Evolutionary conservation across 2,329 filamentous ascomycete genomes (phyloP), one percentile per base, ranked within the genome.

Genomic region (Nemania bipapillata): DNA sequence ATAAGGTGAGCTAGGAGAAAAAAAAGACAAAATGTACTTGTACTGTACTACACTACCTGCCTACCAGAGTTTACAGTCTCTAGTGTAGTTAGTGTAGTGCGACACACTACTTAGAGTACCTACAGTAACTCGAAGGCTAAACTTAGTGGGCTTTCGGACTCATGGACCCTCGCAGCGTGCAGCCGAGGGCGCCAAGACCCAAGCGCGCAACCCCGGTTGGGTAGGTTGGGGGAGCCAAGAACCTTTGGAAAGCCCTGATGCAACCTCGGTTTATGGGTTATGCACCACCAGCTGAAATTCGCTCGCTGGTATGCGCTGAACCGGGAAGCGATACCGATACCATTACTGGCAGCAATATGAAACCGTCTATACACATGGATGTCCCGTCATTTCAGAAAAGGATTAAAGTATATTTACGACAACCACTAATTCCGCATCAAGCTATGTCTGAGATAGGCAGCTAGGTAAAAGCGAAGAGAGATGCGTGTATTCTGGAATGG

Each of bases 171-270:
- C 40, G 20, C 35, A 45, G 17, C 59, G 6, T 55, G 49, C 32
- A 64, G 32, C 65, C 54, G 60, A 59, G 54, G 54, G n/a, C 45
- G 58, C 53, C 54, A 63, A 62, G 50, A 24, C 45, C 45, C 11
- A 24, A 49, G 24, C 3, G 24, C 32, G 3, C 47, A 9, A 15
- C 58, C 58, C 58, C 58, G 45, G 47, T 50, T 35, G 30, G 30
- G 30, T 4, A 32, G 30, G 4, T 9, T 32, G 30, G 9, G 35
- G 28, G 9, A 24, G 42, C 63, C 57, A 65, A 59, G 56, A 35
- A n/a, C n/a, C n/a, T n/a, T n/a, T n/a, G n/a, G n/a, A 35, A 50
- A 53, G 58, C 58, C 58, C 35, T 61, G 58, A n/a, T 61, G 58
- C 59, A 37, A 63, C 59, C 50, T 55, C 20, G 42, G 15, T 12